A percentile compares a stretch with the other conserved stretches of the same genome.
phyloP scores from a whole-genome alignment of 495 filamentous ascomycete genomes.

The Annulohypoxylon nitens region DNA sequence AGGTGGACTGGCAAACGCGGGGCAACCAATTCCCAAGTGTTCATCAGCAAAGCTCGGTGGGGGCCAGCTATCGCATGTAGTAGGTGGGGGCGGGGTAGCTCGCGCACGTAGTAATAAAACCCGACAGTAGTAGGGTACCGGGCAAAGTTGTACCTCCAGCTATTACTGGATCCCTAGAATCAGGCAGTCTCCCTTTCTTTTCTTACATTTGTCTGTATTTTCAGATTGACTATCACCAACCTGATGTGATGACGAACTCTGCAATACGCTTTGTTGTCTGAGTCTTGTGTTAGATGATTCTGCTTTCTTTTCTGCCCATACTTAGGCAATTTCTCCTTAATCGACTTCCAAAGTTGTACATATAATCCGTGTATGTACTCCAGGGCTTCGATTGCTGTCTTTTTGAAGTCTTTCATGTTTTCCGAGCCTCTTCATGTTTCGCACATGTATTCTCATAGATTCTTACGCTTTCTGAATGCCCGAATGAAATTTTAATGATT shows the following conservation, averaged over 20 bases:
- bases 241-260: too few relatives aligned
- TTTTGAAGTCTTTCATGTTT: neutral
- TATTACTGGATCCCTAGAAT: too few relatives aligned
- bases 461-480: neutral
- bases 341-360: neutral
- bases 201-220: too few relatives aligned
- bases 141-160: too few relatives aligned
- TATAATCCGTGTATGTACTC: neutral
- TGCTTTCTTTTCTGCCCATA: neutral
- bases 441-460: neutral
- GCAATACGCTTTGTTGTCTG: neutral
- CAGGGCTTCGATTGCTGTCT: neutral
- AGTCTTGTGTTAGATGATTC: neutral
- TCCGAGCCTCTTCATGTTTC: neutral
- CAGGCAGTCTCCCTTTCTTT: too few relatives aligned
- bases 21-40: slow-evolving; percentile 29
- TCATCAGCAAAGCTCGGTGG: slow-evolving; percentile 33
- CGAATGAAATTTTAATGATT: neutral
- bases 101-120: neutral
- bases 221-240: too few relatives aligned
- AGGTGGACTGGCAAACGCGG: slow-evolving; percentile 36
- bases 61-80: slow-evolving; percentile 17
- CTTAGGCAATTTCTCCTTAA: neutral
- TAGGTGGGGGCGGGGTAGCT: slow-evolving; percentile 43
- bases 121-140: neutral